Base-by-base conservation (phyloP, 2,329 filamentous ascomycete species). In the Pseudogymnoascus sp. region DNA sequence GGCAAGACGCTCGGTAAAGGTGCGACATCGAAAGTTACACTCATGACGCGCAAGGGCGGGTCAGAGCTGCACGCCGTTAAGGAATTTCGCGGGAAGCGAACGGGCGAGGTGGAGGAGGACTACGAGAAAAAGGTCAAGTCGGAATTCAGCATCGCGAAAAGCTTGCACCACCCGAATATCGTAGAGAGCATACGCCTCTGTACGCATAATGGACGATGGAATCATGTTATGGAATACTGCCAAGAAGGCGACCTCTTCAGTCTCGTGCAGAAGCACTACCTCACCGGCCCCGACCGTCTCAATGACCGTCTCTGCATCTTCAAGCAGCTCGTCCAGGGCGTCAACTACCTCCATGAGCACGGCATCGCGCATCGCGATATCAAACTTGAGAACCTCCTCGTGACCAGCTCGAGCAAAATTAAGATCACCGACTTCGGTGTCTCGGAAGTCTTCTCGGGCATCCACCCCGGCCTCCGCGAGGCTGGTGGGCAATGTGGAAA, bases 351-450 rank as follows among this genome's bases (percentile, higher is more conserved):
- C 21, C 92, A 96, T 75, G 80, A 79, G 65, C 86, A 93, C 70
- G 92, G 91, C 64, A 93, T 96, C 71, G 92, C 91, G 1, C 92
- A 96, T 76, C 88, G 92, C 60, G 92, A 96, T 69, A 89, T 96
- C 78, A 96, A 96, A 76, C 82, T 93, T 10, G 92, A 96, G 74
- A 96, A 96, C 70, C 78, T 96, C 23, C 81, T 96, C 33, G 82
- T 96, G 65, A 89, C 87, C 57, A 86, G 85, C 69, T 85, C 91
- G 64, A 91, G 91, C 72, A 88, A 91, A 74, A 80, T 96, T 63
- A 96, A 96, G 77, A 93, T 96, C 65, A 92, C 91, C 60, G 92
- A 96, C 74, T 96, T 96, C 77, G 92, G 92, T 62, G 90, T 93
- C 13, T 92, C 90, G 0, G 90, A 95, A 73, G 89, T 96, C 17